Evolutionary conservation across 176 grass and related monocot genomes (phyloP), one percentile per base, ranked within the genome.

Genomic region (Ensete ventricosum): DNA sequence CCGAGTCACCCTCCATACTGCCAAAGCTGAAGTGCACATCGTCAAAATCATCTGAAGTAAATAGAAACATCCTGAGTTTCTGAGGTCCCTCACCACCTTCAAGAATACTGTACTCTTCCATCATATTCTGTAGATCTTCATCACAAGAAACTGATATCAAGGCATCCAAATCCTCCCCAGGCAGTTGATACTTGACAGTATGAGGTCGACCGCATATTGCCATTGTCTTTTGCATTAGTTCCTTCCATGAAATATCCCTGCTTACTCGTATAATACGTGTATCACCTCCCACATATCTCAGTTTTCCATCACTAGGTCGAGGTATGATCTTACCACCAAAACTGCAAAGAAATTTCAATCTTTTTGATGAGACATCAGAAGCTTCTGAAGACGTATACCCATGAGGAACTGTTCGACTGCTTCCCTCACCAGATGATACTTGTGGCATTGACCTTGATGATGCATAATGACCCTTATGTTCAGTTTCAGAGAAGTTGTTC

Each of bases 291-390:
- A 89, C 96, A 84, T 99, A 92, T 43, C 96, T 92, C 55, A 92
- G 85, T 69, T 99, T 99, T 27, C 96, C 91, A 72, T 99, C 96
- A 65, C 91, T 95, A 1, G 96, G 96, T 52, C 96, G 69, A 27
- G 91, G 91, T 78, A 99, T 85, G 69, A 99, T 99, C 82, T 91
- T 99, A 1, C 96, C 96, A 25, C 91, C 96, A 75, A 91, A 95
- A 83, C 90, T 95, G 77, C 96, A 99, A 19, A 99, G 84, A 82
- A 91, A 79, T 79, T 99, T 99, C 73, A 95, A 82, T 58, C 60
- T 95, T 84, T 78, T 89, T 34, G 55, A 80, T 16, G 49, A 14
- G 9, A 67, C 70, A 52, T 91, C 91, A 49, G 88, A 95, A 83
- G 78, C 76, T 68, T 85, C 90, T 2, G 87, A 90, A 76, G 91